A percentile compares a stretch with the other conserved stretches of the same genome.
Evolutionary conservation across 495 filamentous ascomycete species (phyloP).

Genomic region (Penicillium dipodomyicola): DNA sequence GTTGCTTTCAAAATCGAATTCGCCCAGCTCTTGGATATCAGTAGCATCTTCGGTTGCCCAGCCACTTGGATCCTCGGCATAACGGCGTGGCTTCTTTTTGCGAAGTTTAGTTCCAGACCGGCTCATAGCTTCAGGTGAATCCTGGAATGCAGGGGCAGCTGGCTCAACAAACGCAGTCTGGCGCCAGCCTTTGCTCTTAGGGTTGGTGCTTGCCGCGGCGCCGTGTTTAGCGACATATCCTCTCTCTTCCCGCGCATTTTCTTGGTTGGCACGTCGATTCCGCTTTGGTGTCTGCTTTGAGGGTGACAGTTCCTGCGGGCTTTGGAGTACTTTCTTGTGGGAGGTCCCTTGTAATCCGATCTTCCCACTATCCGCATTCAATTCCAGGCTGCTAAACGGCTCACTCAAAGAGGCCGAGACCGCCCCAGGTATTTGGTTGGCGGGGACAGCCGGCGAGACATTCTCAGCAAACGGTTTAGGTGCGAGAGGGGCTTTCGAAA

Average conservation of each 20-base stretch:
- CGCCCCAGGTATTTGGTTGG: conserved; percentile 20
- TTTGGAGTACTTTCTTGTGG: conserved; percentile 22
- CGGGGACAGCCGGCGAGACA: neutral
- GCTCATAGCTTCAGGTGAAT: conserved; percentile 22
- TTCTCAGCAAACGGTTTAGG: conserved; percentile 9
- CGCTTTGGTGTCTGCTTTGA: conserved; percentile 26
- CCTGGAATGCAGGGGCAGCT: conserved; percentile 18
- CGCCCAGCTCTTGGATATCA: conserved; percentile 91
- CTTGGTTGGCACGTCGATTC: conserved; percentile 38
- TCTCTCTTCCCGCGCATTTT: conserved; percentile 19
- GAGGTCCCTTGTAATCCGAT: conserved; percentile 10
- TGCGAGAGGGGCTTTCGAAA: conserved; percentile 33
- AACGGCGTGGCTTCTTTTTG: conserved; percentile 55
- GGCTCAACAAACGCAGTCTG: conserved; percentile 76
- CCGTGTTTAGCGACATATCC: conserved; percentile 32
- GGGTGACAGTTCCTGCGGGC: conserved; percentile 18
- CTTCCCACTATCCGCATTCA: conserved; percentile 27
- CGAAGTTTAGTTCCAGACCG: conserved; percentile 40
- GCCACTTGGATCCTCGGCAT: conserved; percentile 67
- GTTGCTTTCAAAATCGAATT: conserved; percentile 88
- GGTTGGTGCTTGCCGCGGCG: conserved; percentile 39
- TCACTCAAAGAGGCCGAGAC: conserved; percentile 37
- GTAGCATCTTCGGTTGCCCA: conserved; percentile 97
- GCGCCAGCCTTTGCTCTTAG: conserved; percentile 70
- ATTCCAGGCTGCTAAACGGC: conserved; percentile 44